Conservation (phyloP, 305 asterid genomes). For the Withania somnifera region DNA sequence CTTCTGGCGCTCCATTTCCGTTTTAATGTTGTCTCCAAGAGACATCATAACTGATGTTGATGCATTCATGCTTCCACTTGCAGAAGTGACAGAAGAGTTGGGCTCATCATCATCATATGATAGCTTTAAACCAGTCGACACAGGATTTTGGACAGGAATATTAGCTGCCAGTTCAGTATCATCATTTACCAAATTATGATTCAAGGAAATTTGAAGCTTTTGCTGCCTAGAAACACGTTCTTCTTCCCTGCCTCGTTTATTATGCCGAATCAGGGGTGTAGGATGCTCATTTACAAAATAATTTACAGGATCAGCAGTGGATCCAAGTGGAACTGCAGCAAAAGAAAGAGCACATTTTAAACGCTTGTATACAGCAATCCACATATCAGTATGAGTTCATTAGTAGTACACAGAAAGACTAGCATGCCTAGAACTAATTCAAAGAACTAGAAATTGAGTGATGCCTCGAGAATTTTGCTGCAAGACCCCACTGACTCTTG, state of each 20-base stretch:
- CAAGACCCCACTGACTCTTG: neutral
- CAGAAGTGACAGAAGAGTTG: constrained; percentile 64
- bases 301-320: constrained; percentile 41
- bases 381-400: neutral
- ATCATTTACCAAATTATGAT: constrained; percentile 30
- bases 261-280: constrained; percentile 28
- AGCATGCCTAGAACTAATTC: neutral
- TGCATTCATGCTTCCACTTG: constrained; percentile 45
- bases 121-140: constrained; percentile 76
- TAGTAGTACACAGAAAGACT: neutral
- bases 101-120: constrained; percentile 73
- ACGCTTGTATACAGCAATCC: neutral
- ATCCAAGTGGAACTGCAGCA: constrained; percentile 45
- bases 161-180: constrained; percentile 34
- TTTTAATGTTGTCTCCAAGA: constrained; percentile 35
- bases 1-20: constrained; percentile 54
- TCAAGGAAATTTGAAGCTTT: constrained; percentile 40
- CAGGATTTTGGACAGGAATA: constrained; percentile 46
- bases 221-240: constrained; percentile 46
- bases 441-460: neutral
- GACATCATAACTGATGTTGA: constrained; percentile 39
- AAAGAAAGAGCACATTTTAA: neutral
- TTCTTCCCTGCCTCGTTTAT: constrained; percentile 26
- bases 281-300: constrained; percentile 40
- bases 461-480: neutral